These are phyloP conservation scores for Linum usitatissimum DNA, from an alignment of 345 rosid genomes.

Conservation along the genomic window DNA sequence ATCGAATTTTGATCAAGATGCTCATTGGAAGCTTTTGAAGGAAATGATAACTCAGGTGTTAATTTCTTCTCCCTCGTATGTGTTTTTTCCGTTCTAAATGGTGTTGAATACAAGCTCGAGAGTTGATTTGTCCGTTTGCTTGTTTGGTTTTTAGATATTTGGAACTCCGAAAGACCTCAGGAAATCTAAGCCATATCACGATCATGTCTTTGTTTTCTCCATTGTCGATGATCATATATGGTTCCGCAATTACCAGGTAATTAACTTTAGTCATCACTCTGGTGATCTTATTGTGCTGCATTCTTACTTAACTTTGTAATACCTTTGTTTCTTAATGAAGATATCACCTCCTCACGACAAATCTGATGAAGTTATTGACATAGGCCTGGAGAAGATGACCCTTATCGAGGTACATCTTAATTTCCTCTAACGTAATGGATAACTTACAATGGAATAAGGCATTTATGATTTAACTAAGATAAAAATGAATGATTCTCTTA, in stretches of 20 bases:
- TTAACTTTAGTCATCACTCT: not conserved
- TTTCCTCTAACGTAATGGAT: not conserved
- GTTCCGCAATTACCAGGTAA: conserved; percentile 97
- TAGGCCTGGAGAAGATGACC: conserved; percentile 91
- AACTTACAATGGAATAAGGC: too few relatives aligned
- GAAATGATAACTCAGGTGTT: conserved; percentile 73
- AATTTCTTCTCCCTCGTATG: not conserved
- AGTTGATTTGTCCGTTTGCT: not conserved
- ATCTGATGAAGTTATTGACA: conserved; percentile 67
- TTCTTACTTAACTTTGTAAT: not conserved
- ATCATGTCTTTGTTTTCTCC: conserved; percentile 90
- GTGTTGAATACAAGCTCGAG: too few relatives aligned
- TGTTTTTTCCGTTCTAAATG: too few relatives aligned
- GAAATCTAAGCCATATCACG: conserved; percentile 89
- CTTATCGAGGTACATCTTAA: conserved; percentile 43
- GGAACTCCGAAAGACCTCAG: conserved; percentile 86
- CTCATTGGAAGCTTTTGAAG: conserved; percentile 86
- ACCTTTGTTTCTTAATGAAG: conserved; percentile 21
- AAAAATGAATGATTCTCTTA: not conserved
- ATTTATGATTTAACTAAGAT: too few relatives aligned
- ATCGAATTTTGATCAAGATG: conserved; percentile 65
- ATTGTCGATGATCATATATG: conserved; percentile 91
- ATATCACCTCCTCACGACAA: conserved; percentile 86
- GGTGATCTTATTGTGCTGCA: not conserved
- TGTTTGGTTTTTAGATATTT: conserved; percentile 42